Evolutionary conservation across 2,329 filamentous ascomycete species (phyloP), one percentile per base, ranked within the genome.

Genomic region (Nemania diffusa): DNA sequence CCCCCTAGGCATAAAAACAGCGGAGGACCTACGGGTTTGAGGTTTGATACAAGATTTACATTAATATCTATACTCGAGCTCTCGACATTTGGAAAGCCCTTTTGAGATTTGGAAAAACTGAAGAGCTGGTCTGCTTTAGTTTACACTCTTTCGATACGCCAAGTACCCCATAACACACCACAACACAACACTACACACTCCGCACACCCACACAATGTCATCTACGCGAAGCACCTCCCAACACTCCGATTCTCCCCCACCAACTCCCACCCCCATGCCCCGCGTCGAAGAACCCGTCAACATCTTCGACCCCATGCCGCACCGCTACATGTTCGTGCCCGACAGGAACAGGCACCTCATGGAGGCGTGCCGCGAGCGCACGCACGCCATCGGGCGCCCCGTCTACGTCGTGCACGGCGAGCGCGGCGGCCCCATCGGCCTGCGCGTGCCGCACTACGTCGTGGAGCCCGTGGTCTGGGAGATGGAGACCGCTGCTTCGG

Each of bases 331-430:
- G 9, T 83, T 83, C 58, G 77, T 84, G 0, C 77, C 73, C 20
- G 81, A 80, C 52, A 81, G 82, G 67, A 78, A 83, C 69, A 72
- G 76, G 5, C 84, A 81, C 74, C 76, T 81, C 62, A 84, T 82
- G 3, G 73, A 71, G 5, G 73, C 81, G 64, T 84, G 81, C 71
- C 80, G 81, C 17, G 77, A 73, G 20, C 73, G 75, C 40, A 80
- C 82, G 1, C 78, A 76, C 17, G 78, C 73, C 0, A 74, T 76
- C 5, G 69, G 72, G 0, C 70, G 75, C 27, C 71, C 71, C 0
- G 73, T 84, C 1, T 84, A 80, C 59, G 70, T 80, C 1, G 83
- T 84, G 20, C 57, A 74, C 6, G 62, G 73, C 15, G 26, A 26
- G 2, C 69, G 71, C 50, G 62, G 70, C 3, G 11, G 70, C 64